A percentile compares a stretch with the other conserved stretches of the same genome.
Evolutionary conservation across 495 filamentous ascomycete species (phyloP).

Genomic region (Hypoxylon cercidicola): DNA sequence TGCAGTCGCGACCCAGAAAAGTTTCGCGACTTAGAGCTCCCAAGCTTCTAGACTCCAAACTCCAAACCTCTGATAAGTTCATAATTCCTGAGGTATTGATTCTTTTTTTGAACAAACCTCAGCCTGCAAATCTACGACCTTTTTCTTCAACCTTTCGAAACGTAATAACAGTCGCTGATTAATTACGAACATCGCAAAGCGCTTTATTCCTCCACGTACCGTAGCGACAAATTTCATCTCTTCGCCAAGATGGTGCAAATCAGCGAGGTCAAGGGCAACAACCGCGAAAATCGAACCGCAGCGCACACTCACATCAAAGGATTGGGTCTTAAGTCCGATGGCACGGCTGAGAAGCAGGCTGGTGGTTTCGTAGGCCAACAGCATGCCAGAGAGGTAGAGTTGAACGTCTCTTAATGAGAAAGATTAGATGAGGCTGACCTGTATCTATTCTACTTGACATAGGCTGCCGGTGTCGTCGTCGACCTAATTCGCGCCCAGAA

Average conservation of each 20-base stretch:
- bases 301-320: conserved; percentile 98
- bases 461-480: conserved; percentile 92
- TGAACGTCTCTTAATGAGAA: not conserved
- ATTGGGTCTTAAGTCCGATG: conserved; percentile 83
- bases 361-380: conserved; percentile 91
- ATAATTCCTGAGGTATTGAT: conserved; percentile 25
- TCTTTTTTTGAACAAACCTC: not conserved
- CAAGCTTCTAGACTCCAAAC: conserved; percentile 27
- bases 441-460: not conserved
- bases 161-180: conserved; percentile 13
- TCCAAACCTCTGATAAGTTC: conserved; percentile 25
- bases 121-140: not conserved
- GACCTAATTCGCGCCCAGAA: conserved; percentile 94
- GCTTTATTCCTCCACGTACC: conserved; percentile 10
- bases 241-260: conserved; percentile 82
- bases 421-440: conserved; percentile 26
- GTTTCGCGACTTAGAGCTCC: conserved; percentile 46
- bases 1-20: conserved; percentile 46
- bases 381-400: conserved; percentile 80
- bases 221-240: conserved; percentile 15
- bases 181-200: conserved; percentile 6
- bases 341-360: conserved; percentile 77
- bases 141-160: not conserved
- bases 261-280: conserved; percentile 94
- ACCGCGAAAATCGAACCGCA: conserved; percentile 93